These are phyloP conservation scores for Colletotrichum graminicola DNA, from an alignment of 2,329 filamentous ascomycete species.

Conservation along the genomic window DNA sequence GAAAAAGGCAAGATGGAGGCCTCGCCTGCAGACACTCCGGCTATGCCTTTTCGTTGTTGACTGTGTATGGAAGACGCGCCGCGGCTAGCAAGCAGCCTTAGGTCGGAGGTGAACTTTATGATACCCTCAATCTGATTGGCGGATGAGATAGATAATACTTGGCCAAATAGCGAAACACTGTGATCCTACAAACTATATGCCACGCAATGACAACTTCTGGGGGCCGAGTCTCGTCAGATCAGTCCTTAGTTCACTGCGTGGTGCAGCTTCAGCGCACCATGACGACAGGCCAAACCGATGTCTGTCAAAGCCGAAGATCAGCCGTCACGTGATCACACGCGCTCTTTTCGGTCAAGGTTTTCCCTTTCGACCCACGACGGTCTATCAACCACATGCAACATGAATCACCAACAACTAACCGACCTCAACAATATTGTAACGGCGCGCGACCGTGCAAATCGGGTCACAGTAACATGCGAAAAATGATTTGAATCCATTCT, in stretches of 20 bases:
- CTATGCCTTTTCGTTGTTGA: not conserved
- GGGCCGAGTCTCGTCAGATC: not conserved
- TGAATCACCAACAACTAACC: slow-evolving; percentile 25
- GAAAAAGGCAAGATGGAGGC: not conserved
- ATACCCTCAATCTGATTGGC: not conserved
- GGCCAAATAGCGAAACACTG: not conserved
- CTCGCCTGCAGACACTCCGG: not conserved
- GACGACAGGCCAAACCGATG: not conserved
- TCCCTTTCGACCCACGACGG: slow-evolving; percentile 32
- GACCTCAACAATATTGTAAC: slow-evolving; percentile 20
- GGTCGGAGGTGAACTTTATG: not conserved
- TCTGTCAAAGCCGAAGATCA: not conserved
- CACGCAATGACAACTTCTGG: not conserved
- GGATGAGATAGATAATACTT: not conserved
- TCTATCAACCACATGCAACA: slow-evolving; percentile 18
- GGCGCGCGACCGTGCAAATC: slow-evolving; percentile 13
- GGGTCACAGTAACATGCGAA: slow-evolving; percentile 11
- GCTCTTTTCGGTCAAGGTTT: slow-evolving; percentile 35
- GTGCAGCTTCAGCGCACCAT: not conserved
- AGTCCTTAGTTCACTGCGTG: not conserved
- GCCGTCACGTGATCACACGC: slow-evolving; percentile 24
- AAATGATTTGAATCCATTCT: slow-evolving; percentile 1
- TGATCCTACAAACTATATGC: not conserved
- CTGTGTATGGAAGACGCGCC: not conserved
- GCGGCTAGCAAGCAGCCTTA: not conserved